phyloP scores from a whole-genome alignment of 805 yeast genomes.

The Clavispora fructus region DNA sequence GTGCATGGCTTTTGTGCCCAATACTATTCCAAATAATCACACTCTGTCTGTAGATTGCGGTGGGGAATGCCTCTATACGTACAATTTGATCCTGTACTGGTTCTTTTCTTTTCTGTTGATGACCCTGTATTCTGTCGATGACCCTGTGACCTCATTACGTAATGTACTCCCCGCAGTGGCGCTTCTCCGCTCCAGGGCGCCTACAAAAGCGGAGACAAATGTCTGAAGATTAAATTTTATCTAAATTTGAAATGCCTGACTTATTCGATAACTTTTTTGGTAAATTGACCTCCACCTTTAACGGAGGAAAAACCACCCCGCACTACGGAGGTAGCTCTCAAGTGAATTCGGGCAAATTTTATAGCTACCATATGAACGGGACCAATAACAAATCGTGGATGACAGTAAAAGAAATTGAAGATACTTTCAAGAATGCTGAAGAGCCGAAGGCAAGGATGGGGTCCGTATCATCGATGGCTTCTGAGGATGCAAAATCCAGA shows the following conservation, averaged over 20 bases:
- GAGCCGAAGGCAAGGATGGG: constrained; percentile 5
- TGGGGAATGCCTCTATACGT: neutral
- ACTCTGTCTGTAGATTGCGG: neutral
- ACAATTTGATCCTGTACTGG: neutral
- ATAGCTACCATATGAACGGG: constrained; percentile 30
- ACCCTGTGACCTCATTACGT: neutral
- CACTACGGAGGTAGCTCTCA: constrained; percentile 28
- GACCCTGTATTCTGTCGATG: neutral
- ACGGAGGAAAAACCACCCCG: constrained; percentile 30
- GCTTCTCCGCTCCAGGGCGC: neutral
- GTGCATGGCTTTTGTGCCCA: neutral
- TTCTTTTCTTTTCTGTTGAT: neutral
- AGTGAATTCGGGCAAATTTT: constrained; percentile 34
- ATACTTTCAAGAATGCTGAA: neutral
- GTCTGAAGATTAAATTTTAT: neutral
- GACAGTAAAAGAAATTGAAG: constrained; percentile 14
- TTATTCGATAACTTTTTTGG: constrained; percentile 36
- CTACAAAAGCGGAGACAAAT: neutral
- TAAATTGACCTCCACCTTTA: constrained; percentile 24
- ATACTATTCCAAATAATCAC: neutral
- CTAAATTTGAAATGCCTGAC: constrained; percentile 21
- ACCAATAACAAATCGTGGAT: constrained; percentile 39
- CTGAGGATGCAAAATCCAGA: constrained; percentile 4
- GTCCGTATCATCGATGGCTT: neutral
- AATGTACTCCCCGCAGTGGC: neutral